Conservation (phyloP, 2,329 filamentous ascomycete species). For the Grosmannia serpens region DNA sequence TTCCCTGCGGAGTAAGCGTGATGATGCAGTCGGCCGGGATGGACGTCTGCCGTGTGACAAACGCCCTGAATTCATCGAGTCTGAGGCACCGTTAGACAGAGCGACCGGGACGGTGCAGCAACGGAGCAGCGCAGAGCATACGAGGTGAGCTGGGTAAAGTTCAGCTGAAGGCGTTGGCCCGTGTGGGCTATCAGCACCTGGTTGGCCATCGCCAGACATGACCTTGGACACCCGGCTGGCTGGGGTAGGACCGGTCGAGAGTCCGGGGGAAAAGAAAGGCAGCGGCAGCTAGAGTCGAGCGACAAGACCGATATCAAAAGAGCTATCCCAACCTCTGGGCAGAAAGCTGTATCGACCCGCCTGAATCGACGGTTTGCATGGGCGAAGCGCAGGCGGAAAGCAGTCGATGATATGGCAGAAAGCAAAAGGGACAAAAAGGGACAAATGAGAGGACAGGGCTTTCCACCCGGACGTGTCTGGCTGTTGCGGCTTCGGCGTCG, state of each 20-base stretch:
- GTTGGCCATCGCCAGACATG: conserved; percentile 66
- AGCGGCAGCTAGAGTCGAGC: background rate
- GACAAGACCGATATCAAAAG: too few species aligned
- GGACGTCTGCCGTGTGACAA: conserved; percentile 62
- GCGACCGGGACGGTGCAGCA: background rate
- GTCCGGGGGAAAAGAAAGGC: background rate
- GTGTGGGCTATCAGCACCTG: conserved; percentile 88
- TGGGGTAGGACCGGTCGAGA: background rate
- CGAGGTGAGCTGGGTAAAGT: conserved; percentile 65
- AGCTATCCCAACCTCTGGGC: too few species aligned
- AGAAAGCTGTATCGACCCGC: too few species aligned
- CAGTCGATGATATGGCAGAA: too few species aligned
- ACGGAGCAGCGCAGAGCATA: conserved; percentile 28
- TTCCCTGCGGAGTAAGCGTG: conserved; percentile 72
- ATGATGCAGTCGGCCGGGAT: conserved; percentile 75
- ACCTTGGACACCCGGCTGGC: background rate
- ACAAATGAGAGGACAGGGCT: background rate
- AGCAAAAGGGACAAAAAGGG: background rate
- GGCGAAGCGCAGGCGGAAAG: background rate
- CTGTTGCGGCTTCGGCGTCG: background rate
- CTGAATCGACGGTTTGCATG: background rate
- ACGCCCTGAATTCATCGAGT: conserved; percentile 73
- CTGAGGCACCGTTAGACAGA: conserved; percentile 26
- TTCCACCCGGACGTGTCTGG: background rate
- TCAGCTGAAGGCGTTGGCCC: conserved; percentile 72